Evolutionary conservation across 2,329 filamentous ascomycete genomes (phyloP), one percentile per base, ranked within the genome.

Genomic region (Botryotinia narcissicola): DNA sequence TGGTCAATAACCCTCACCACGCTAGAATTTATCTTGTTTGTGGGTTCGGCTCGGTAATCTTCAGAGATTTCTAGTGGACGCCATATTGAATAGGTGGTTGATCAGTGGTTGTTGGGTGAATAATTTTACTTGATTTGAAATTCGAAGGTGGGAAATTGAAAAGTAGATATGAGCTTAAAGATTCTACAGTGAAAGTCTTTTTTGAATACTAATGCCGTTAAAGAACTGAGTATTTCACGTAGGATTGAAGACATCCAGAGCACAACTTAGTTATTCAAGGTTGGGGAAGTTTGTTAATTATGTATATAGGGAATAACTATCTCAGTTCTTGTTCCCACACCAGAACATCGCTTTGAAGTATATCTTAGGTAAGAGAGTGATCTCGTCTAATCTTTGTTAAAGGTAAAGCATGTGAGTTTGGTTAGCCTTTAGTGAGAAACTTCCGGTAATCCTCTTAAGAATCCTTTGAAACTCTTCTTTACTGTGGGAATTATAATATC

Each of bases 401-500:
- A 16, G 4, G 9, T 7, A 32, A 5, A 7, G n/a, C 25, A 51
- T 16, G 5, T 51, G 25, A 0, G 2, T 7, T n/a, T n/a, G 0
- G 25, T 5, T 51, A n/a, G 12, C n/a, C 1, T n/a, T 51, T 3
- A n/a, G 5, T 16, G 5, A 51, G 35, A 51, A 51, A 6, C 18
- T 37, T 12, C 32, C 0, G 25, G 1, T 32, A 37, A 22, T 22
- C 1, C 22, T 35, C 0, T 20, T 20, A 0, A 20, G 3, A 2
- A 35, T 1, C 0, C 48, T 14, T 51, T 14, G 9, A n/a, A 5
- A n/a, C 10, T 14, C 22, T 51, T 14, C 48, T 51, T 25, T 16
- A 0, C 10, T 51, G 2, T n/a, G 2, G 5, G 12, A 51, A n/a
- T 0, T n/a, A 51, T 2, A 16, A 3, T 0, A n/a, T n/a, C 12